Evolutionary conservation across 2,329 filamentous ascomycete genomes (phyloP).

Genomic region (Emmonsiellopsis sp.): DNA sequence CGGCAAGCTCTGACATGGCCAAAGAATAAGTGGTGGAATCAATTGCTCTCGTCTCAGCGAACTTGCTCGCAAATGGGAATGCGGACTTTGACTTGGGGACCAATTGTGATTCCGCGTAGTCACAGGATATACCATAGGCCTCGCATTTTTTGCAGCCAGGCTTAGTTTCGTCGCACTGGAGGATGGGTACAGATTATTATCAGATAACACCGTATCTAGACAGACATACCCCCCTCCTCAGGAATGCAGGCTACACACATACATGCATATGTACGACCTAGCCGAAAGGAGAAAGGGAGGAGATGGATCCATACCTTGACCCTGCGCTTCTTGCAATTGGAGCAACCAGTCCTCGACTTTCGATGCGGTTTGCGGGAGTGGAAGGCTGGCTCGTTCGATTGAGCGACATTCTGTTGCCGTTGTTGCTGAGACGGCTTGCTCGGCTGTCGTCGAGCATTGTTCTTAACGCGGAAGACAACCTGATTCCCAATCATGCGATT

Average conservation of each 20-base stretch:
- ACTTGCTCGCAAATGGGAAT: conserved; percentile 8
- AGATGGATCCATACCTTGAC: conserved; percentile 22
- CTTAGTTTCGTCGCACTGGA: conserved; percentile 26
- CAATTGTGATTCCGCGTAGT: conserved; percentile 14
- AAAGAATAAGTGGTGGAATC: conserved; percentile 3
- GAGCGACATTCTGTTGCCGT: background rate
- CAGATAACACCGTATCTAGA: background rate
- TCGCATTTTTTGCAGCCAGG: conserved; percentile 23
- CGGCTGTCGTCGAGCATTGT: conserved; percentile 1
- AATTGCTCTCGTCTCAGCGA: background rate
- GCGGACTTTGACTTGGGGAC: background rate
- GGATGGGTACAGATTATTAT: background rate
- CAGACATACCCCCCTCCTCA: no score
- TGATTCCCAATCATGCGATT: conserved; percentile 12
- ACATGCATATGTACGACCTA: background rate
- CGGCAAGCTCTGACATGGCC: conserved; percentile 8
- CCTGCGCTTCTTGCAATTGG: conserved; percentile 24
- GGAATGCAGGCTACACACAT: background rate
- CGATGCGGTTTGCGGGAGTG: conserved; percentile 24
- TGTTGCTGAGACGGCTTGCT: background rate
- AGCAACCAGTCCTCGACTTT: conserved; percentile 26
- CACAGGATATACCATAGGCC: conserved; percentile 21
- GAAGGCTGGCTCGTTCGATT: conserved; percentile 12
- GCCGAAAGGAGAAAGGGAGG: background rate
- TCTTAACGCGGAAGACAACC: conserved; percentile 12